Evolutionary conservation across 2,329 filamentous ascomycete genomes (phyloP).

Genomic region (Ascochyta pisi): DNA sequence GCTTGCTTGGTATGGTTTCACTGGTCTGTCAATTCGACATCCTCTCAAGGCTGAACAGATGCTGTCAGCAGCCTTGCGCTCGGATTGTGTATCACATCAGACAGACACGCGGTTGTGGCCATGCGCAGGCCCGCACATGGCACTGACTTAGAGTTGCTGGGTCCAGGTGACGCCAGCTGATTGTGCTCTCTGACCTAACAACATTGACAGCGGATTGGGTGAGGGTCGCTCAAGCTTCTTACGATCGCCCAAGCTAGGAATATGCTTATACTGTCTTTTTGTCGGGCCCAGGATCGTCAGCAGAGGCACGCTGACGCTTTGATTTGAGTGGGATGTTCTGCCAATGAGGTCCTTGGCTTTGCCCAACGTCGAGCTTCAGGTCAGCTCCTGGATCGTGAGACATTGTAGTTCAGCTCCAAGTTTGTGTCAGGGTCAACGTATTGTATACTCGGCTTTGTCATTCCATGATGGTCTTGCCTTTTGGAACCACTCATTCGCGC

Average conservation of each 20-base stretch:
- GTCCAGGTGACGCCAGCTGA: slow-evolving; percentile 10
- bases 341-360: not conserved
- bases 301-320: not conserved
- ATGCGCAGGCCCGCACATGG: slow-evolving; percentile 1
- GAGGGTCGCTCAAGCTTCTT: slow-evolving; percentile 5
- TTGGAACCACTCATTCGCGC: not conserved
- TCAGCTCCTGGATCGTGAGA: not conserved
- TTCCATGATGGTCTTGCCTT: not conserved
- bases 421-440: not conserved
- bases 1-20: not conserved
- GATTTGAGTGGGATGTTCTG: not conserved
- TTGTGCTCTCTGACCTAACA: not conserved
- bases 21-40: slow-evolving; percentile 5
- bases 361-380: not conserved
- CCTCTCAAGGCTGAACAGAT: slow-evolving; percentile 3
- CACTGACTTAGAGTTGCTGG: not conserved
- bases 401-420: not conserved
- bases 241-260: slow-evolving; percentile 11
- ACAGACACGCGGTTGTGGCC: not conserved
- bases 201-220: not conserved
- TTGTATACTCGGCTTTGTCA: not conserved
- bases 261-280: slow-evolving; percentile 7
- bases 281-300: not conserved
- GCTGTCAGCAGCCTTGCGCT: slow-evolving; percentile 10
- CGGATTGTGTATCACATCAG: slow-evolving; percentile 2